Evolutionary conservation across 768 basidiomycete genomes (phyloP), one percentile per base, ranked within the genome.

Genomic region (Leccinum incarnatum): DNA sequence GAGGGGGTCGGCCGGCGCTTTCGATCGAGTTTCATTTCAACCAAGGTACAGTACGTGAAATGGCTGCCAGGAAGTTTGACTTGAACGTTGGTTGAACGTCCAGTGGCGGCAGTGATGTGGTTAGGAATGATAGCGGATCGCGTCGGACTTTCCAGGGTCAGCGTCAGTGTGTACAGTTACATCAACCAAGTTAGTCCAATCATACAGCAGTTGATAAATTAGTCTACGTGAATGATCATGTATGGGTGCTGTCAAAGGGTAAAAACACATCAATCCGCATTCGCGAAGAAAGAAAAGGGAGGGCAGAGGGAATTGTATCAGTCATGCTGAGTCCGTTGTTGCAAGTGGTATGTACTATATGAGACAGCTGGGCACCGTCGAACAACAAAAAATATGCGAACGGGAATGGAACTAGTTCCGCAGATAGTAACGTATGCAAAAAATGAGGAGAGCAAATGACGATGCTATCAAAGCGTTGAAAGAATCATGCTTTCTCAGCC

Each of bases 361-460:
- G 27, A 32, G 34, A 52, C 17, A 40, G 34, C 45, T 32, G 29
- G 48, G 21, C n/a, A 12, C 15, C 6, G 37, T 50, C 27, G n/a
- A 50, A 42, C 46, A 54, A 60, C 42, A 54, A 49, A n/a, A 60
- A 45, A 47, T 54, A 19, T 45, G 42, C 42, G 42, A 12, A 19
- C 19, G n/a, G 19, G 17, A 53, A 37, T 46, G 17, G 4, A 46
- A 56, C 54, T 51, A 65, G 55, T 49, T 57, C 58, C 50, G 52
- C 52, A 60, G 55, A 63, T 69, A 71, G 68, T 7, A 48, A 21
- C 47, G 49, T 67, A 63, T 65, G 46, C 62, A 65, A 57, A 63
- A 57, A 60, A 45, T 42, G n/a, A 42, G n/a, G 54, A 64, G 51
- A 63, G 55, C 53, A 60, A 32, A 37, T 3, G n/a, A 36, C 25